Conservation (phyloP, 2,329 filamentous ascomycete species). For the Bertia moriformis region DNA sequence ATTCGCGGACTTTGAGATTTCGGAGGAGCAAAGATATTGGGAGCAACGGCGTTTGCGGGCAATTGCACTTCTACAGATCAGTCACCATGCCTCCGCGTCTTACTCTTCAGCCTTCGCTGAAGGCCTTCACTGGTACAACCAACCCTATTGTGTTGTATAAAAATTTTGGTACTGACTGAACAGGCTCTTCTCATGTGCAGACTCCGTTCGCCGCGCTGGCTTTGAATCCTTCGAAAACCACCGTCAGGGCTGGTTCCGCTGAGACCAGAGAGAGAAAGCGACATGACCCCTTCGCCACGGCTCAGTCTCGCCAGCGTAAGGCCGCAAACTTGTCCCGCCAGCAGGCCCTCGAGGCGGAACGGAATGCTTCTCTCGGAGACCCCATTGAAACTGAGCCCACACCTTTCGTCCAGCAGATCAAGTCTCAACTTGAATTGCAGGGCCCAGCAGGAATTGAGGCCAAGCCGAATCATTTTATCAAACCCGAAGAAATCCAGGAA, state of each 20-base stretch:
- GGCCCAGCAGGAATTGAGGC: constrained; percentile 27
- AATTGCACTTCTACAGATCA: too few species aligned
- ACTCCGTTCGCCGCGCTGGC: background rate
- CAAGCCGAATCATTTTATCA: constrained; percentile 66
- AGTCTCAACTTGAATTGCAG: constrained; percentile 33
- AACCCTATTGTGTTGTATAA: too few species aligned
- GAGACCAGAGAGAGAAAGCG: background rate
- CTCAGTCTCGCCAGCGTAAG: constrained; percentile 71
- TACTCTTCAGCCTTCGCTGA: background rate
- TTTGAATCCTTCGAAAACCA: background rate
- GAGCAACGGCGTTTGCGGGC: too few species aligned
- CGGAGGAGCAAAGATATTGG: too few species aligned
- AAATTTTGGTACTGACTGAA: too few species aligned
- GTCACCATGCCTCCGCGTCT: background rate
- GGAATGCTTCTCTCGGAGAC: constrained; percentile 55
- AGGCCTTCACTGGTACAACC: background rate
- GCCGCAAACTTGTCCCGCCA: constrained; percentile 68
- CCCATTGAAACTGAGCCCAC: constrained; percentile 68
- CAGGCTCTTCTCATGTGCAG: background rate
- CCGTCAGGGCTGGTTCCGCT: background rate
- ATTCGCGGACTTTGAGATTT: background rate
- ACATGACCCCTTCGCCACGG: constrained; percentile 68
- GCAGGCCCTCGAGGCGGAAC: constrained; percentile 49
- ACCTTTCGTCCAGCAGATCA: constrained; percentile 71
- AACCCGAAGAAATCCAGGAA: constrained; percentile 47